Percentiles rank a stretch among this genome's conserved stretches.
These are phyloP conservation scores for Penicillium lagena DNA, from an alignment of 495 filamentous ascomycete species.

Conservation along the genomic window DNA sequence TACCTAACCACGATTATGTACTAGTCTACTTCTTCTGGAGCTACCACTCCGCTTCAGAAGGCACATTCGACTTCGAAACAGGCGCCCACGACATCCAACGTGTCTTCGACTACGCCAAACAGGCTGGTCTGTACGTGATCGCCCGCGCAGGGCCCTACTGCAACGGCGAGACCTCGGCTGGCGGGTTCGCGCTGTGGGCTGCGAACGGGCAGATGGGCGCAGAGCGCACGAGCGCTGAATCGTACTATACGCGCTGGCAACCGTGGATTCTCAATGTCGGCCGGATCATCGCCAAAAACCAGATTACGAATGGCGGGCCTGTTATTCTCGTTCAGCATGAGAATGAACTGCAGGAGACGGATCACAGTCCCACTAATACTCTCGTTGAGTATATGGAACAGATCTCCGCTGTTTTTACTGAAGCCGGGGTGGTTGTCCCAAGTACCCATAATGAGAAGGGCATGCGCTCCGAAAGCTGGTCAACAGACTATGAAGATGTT, in stretches of 20 bases:
- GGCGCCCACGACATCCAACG: slow-evolving; percentile 47
- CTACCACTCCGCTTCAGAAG: slow-evolving; percentile 44
- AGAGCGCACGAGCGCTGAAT: slow-evolving; percentile 32
- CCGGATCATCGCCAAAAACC: slow-evolving; percentile 40
- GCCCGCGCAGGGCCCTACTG: slow-evolving; percentile 53
- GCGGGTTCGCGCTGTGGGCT: slow-evolving; percentile 46
- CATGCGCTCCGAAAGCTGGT: slow-evolving; percentile 44
- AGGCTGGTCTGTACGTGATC: slow-evolving; percentile 52
- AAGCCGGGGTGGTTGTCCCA: slow-evolving; percentile 46
- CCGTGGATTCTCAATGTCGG: slow-evolving; percentile 41
- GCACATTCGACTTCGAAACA: slow-evolving; percentile 47
- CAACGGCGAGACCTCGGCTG: slow-evolving; percentile 47
- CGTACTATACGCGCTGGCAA: slow-evolving; percentile 35
- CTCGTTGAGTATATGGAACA: slow-evolving; percentile 48
- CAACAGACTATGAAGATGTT: slow-evolving; percentile 47
- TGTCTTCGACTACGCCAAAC: slow-evolving; percentile 49
- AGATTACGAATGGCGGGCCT: slow-evolving; percentile 46
- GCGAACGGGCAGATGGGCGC: slow-evolving; percentile 44
- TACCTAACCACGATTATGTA: too few relatives aligned
- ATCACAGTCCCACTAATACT: slow-evolving; percentile 27
- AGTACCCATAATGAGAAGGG: slow-evolving; percentile 49
- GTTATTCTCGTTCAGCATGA: slow-evolving; percentile 49
- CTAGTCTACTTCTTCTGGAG: slow-evolving; percentile 52
- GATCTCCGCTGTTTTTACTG: slow-evolving; percentile 36
- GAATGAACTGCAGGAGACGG: slow-evolving; percentile 45